Conservation (phyloP, 2,329 filamentous ascomycete species). For the Fusarium hainanense region DNA sequence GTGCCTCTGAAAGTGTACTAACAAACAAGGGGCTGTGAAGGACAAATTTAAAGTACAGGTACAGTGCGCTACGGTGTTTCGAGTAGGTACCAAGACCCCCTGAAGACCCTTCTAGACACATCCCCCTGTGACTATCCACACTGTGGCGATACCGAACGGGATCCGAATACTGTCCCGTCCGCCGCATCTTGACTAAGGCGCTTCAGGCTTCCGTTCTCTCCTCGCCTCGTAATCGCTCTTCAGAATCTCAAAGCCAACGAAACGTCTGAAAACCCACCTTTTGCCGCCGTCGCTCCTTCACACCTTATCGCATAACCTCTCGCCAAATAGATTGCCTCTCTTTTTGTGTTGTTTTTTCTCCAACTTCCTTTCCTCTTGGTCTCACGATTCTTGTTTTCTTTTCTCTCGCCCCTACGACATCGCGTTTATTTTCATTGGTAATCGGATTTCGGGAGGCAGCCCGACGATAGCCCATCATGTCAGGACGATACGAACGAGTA, state of each 20-base stretch:
- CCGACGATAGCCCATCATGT: constrained; percentile 56
- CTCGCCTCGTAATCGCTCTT: constrained; percentile 35
- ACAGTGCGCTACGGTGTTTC: constrained; percentile 24
- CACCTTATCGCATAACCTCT: constrained; percentile 18
- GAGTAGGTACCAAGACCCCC: background rate
- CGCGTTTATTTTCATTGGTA: constrained; percentile 16
- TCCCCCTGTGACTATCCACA: constrained; percentile 15
- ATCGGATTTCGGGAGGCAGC: constrained; percentile 42
- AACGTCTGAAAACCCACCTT: constrained; percentile 4
- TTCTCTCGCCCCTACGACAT: constrained; percentile 9
- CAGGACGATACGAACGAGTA: constrained; percentile 69
- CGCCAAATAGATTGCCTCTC: constrained; percentile 21
- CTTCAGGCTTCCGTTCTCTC: constrained; percentile 23
- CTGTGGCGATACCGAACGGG: constrained; percentile 25
- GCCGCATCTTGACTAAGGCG: constrained; percentile 21
- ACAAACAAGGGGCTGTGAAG: constrained; percentile 4
- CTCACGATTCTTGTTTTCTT: background rate
- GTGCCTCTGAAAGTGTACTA: background rate
- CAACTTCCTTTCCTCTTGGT: background rate
- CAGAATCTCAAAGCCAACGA: constrained; percentile 21
- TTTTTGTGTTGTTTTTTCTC: constrained; percentile 13
- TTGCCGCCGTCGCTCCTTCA: constrained; percentile 39
- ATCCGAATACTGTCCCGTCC: constrained; percentile 21
- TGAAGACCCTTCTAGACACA: constrained; percentile 2
- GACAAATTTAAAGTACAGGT: background rate